These are phyloP conservation scores for Neurospora sp. DNA, from an alignment of 495 filamentous ascomycete species.

Conservation along the genomic window DNA sequence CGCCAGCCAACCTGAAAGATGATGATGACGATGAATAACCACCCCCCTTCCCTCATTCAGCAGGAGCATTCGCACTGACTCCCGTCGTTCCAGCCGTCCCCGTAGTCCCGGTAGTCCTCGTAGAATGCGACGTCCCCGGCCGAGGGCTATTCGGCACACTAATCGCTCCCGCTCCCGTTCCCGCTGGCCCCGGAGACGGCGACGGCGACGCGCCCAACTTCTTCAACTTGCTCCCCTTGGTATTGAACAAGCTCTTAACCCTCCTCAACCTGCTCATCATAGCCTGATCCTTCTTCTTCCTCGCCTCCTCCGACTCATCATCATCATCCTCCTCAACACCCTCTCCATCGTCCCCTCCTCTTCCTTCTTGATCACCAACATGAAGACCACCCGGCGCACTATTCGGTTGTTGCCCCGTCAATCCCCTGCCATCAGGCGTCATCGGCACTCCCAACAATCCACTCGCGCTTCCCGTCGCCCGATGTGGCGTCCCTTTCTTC, in stretches of 20 bases:
- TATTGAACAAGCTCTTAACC: conserved; percentile 49
- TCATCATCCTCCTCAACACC: conserved; percentile 10
- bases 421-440: conserved; percentile 5
- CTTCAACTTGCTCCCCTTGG: conserved; percentile 37
- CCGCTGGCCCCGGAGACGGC: conserved; percentile 1
- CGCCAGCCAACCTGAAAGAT: not conserved
- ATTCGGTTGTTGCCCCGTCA: not conserved
- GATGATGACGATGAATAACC: not conserved
- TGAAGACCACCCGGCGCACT: not conserved
- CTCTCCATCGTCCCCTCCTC: not conserved
- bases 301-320: conserved; percentile 30
- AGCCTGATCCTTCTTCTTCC: conserved; percentile 45
- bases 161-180: not conserved
- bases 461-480: not conserved
- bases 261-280: conserved; percentile 43
- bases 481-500: conserved; percentile 2
- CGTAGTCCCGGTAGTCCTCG: not conserved
- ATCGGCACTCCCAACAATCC: not conserved
- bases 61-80: not conserved
- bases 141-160: conserved; percentile 7
- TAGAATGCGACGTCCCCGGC: conserved; percentile 21
- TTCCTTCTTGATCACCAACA: not conserved
- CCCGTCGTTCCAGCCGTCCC: not conserved
- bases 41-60: not conserved
- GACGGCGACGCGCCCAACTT: conserved; percentile 22